These are phyloP conservation scores for Funneliformis mosseae DNA, from an alignment of 192 early-diverging fungal genomes.

Conservation along the genomic window DNA sequence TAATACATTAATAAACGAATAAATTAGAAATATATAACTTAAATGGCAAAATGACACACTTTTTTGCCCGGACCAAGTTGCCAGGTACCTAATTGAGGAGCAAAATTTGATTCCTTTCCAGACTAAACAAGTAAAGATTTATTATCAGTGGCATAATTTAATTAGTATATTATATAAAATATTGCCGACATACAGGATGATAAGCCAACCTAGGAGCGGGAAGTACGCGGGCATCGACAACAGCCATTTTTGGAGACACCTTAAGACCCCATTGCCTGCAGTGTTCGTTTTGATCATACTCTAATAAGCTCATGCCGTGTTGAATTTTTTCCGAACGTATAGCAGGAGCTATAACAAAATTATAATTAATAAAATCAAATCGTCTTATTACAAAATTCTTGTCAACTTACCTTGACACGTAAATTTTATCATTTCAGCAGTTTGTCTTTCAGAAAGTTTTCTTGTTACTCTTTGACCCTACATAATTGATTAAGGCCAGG, in stretches of 20 bases:
- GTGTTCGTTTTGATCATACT: conserved; percentile 64
- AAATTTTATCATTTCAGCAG: conserved; percentile 92
- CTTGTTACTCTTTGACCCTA: conserved; percentile 80
- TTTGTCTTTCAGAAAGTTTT: conserved; percentile 83
- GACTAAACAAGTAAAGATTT: neutral
- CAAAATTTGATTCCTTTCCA: conserved; percentile 51
- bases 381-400: conserved; percentile 61
- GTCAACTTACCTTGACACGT: conserved; percentile 68
- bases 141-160: too few species aligned
- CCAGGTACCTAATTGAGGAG: conserved; percentile 77
- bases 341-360: conserved; percentile 64
- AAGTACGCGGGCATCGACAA: conserved; percentile 74
- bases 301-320: conserved; percentile 57
- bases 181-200: neutral
- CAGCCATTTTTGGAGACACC: conserved; percentile 60
- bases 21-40: neutral
- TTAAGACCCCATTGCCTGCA: conserved; percentile 66
- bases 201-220: conserved; percentile 68
- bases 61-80: conserved; percentile 77
- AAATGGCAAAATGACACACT: conserved; percentile 24
- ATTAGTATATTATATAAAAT: neutral
- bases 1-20: neutral
- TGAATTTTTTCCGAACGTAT: conserved; percentile 70
- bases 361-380: conserved; percentile 54
- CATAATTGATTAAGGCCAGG: neutral